Percentiles rank a stretch among this genome's conserved stretches.
Evolutionary conservation across 169 alveolate genomes (phyloP).

Genomic region (Amoebophrya sp.): DNA sequence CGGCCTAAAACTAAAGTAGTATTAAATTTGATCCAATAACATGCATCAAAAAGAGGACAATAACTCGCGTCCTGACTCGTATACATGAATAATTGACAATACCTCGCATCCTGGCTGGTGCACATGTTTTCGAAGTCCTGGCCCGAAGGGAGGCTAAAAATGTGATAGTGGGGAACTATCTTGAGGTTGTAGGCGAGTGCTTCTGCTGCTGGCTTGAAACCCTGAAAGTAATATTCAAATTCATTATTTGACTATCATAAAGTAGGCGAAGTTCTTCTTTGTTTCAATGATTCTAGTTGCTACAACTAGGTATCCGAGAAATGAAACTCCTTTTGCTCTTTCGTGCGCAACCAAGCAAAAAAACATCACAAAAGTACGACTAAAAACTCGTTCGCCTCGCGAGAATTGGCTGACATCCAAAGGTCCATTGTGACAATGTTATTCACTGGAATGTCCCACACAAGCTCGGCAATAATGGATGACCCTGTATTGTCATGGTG

Average conservation of each 20-base stretch:
- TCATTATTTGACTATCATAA: too few species aligned
- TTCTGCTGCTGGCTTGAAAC: constrained; percentile 14
- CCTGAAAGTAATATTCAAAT: background rate
- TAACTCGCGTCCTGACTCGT: too few species aligned
- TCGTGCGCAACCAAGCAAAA: too few species aligned
- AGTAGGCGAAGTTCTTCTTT: too few species aligned
- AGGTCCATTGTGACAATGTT: background rate
- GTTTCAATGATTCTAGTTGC: too few species aligned
- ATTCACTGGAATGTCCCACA: background rate
- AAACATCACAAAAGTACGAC: too few species aligned
- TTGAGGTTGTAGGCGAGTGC: background rate
- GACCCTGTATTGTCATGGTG: too few species aligned
- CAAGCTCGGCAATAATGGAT: background rate
- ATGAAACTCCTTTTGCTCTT: too few species aligned
- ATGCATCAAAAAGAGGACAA: too few species aligned
- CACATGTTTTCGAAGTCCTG: background rate
- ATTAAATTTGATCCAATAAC: background rate
- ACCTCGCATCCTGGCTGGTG: background rate
- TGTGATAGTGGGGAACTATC: background rate
- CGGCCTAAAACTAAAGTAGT: too few species aligned
- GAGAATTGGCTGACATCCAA: background rate
- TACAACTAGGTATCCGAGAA: too few species aligned
- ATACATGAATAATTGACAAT: too few species aligned
- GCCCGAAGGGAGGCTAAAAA: background rate
- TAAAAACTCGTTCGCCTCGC: background rate